phyloP scores from a whole-genome alignment of 352 stramenopile genomes.

The Globisporangium sylvaticum region DNA sequence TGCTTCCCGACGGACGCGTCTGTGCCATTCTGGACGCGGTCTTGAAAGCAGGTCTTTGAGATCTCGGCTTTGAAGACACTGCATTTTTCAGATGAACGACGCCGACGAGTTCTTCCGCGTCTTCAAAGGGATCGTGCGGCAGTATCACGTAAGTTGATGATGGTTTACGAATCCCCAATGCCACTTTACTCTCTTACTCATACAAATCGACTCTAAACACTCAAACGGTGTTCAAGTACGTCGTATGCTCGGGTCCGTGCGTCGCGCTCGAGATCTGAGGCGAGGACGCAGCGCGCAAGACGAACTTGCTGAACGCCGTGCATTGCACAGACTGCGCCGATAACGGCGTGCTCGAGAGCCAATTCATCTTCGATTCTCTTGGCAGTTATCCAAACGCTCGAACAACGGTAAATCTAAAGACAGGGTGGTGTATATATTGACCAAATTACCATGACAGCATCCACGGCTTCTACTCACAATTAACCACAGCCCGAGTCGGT shows the following conservation, averaged over 20 bases:
- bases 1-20: constrained; percentile 52
- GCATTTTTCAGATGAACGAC: constrained; percentile 63
- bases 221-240: constrained; percentile 88
- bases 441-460: too few relatives aligned
- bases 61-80: constrained; percentile 87
- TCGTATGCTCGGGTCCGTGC: constrained; percentile 86
- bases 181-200: neutral
- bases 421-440: neutral
- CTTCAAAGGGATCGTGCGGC: constrained; percentile 67
- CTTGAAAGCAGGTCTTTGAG: constrained; percentile 71
- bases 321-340: constrained; percentile 92
- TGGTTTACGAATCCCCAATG: neutral
- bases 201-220: too few relatives aligned
- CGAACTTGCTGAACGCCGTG: constrained; percentile 84
- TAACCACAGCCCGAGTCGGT: constrained; percentile 84
- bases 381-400: constrained; percentile 3
- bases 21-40: constrained; percentile 85
- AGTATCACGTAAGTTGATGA: constrained; percentile 53
- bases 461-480: constrained; percentile 5
- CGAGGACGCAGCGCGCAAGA: constrained; percentile 70
- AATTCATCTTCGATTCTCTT: constrained; percentile 84
- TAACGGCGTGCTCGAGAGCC: constrained; percentile 87
- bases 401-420: too few relatives aligned
- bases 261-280: constrained; percentile 89
- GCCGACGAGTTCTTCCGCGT: constrained; percentile 91